Conservation (phyloP, 1,284 basidiomycete genomes). For the Hortiboletus rubellus region DNA sequence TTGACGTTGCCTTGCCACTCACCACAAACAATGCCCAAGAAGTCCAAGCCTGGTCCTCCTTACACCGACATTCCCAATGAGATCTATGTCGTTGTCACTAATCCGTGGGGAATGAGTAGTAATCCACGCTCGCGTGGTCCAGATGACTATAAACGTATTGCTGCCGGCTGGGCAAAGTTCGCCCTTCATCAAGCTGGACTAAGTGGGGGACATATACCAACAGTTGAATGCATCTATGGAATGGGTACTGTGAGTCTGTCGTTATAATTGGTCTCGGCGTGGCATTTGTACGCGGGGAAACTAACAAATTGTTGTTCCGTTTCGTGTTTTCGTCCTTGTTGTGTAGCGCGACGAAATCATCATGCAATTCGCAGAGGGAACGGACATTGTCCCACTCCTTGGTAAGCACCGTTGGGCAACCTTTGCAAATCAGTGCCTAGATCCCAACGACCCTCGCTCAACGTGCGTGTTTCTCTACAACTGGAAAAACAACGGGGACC, state of each 20-base stretch:
- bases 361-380: conserved; percentile 28
- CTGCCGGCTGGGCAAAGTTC: conserved; percentile 26
- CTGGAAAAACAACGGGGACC: conserved; percentile 34
- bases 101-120: conserved; percentile 25
- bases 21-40: conserved; percentile 19
- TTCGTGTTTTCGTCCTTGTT: too few relatives aligned
- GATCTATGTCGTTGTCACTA: conserved; percentile 27
- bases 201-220: conserved; percentile 7
- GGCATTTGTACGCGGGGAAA: not conserved
- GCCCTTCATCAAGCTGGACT: conserved; percentile 25
- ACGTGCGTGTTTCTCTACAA: conserved; percentile 34
- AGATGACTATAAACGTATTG: conserved; percentile 23
- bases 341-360: conserved; percentile 33
- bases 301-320: too few relatives aligned
- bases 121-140: conserved; percentile 11
- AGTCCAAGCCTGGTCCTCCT: conserved; percentile 29
- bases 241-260: conserved; percentile 33
- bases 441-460: conserved; percentile 13
- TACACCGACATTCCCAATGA: conserved; percentile 25
- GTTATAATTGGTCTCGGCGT: not conserved
- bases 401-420: conserved; percentile 28
- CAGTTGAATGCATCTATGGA: conserved; percentile 28
- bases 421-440: conserved; percentile 9
- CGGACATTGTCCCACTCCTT: conserved; percentile 30
- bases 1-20: not conserved